Conservation (phyloP, 169 alveolate species). For the Eimeria necatrix region DNA sequence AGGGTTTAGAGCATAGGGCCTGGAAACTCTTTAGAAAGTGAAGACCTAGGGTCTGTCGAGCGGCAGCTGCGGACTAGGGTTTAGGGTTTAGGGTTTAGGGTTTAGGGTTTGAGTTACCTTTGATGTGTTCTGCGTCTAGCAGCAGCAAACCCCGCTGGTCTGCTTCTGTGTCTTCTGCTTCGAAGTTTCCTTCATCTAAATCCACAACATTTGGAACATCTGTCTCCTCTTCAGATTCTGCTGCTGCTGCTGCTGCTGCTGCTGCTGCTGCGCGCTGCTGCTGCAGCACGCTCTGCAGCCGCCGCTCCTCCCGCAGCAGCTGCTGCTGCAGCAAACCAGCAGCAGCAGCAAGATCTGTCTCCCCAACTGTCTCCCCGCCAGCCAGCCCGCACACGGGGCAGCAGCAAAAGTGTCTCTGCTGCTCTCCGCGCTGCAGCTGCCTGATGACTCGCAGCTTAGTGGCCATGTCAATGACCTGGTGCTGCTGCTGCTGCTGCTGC, state of each 20-base stretch:
- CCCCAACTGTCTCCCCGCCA: conserved; percentile 6
- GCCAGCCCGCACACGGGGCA: conserved; percentile 13
- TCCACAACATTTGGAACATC: neutral
- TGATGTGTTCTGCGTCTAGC: neutral
- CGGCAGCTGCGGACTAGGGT: neutral
- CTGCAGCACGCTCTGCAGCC: conserved; percentile 17
- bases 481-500: conserved; percentile 11
- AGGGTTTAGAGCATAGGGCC: no score
- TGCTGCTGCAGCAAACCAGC: neutral
- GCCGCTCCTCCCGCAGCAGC: neutral
- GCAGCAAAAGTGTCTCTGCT: neutral
- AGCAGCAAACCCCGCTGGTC: conserved; percentile 15
- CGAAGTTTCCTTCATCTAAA: neutral
- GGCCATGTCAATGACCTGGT: neutral
- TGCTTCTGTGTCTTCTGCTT: conserved; percentile 29
- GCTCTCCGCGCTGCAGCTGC: conserved; percentile 34
- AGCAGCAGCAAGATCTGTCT: neutral
- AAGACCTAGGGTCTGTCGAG: no score
- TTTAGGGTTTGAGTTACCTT: conserved; percentile 7
- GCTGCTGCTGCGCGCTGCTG: conserved; percentile 23
- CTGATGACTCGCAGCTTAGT: neutral
- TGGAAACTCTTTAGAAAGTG: no score
- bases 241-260: conserved; percentile 47
- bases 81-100: neutral
- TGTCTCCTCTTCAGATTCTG: neutral